A percentile compares a stretch with the other conserved stretches of the same genome.
These are phyloP conservation scores for Amanita jacksonii DNA, from an alignment of 768 basidiomycete genomes.

Conservation along the genomic window DNA sequence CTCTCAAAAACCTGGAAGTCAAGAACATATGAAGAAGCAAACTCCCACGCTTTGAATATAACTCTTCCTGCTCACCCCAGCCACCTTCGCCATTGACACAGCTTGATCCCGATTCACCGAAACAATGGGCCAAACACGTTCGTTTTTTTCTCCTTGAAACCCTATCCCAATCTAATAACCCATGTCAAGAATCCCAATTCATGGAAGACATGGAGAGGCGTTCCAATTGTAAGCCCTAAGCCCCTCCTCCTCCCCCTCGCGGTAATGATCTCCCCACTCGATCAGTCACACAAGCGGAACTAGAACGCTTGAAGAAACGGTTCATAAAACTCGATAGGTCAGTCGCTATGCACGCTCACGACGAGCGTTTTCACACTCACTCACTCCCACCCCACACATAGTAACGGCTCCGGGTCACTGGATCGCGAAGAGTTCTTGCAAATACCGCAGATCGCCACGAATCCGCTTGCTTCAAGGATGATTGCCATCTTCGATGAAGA, in stretches of 20 bases:
- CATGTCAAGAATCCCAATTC: constrained; percentile 69
- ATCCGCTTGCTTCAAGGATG: constrained; percentile 93
- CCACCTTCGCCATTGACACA: not conserved
- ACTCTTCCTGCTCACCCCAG: not conserved
- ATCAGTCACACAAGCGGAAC: constrained; percentile 86
- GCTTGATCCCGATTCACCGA: constrained; percentile 1
- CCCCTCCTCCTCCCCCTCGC: too few species aligned
- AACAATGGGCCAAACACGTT: constrained; percentile 79
- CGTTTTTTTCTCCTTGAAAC: constrained; percentile 19
- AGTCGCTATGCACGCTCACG: constrained; percentile 10
- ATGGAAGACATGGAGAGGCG: constrained; percentile 97
- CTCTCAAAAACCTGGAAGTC: not conserved
- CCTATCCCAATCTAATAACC: constrained; percentile 4
- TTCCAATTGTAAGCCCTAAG: constrained; percentile 88
- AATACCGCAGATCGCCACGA: constrained; percentile 98
- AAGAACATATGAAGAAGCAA: not conserved
- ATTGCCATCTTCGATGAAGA: constrained; percentile 99
- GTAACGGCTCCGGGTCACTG: constrained; percentile 95
- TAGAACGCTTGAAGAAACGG: constrained; percentile 94
- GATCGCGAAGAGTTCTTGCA: constrained; percentile 98
- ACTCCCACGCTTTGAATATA: constrained; percentile 3
- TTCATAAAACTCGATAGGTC: constrained; percentile 99
- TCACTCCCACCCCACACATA: constrained; percentile 17
- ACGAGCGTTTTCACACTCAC: not conserved
- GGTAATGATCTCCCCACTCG: not conserved